phyloP scores from a whole-genome alignment of 768 basidiomycete species.

The Rubroboletus pulcherrimus region DNA sequence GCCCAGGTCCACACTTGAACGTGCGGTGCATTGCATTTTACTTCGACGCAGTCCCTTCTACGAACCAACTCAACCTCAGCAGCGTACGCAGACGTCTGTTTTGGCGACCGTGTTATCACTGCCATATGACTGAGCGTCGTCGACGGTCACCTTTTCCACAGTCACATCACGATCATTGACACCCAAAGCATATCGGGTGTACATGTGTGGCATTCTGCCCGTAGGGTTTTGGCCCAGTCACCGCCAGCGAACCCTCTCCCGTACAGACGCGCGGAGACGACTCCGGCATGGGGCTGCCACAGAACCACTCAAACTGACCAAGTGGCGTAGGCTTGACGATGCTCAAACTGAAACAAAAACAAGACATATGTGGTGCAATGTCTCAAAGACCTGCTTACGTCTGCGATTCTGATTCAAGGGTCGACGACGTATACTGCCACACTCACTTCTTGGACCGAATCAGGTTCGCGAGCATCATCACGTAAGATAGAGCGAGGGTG shows the following conservation, averaged over 20 bases:
- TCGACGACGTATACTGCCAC: background rate
- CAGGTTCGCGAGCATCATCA: background rate
- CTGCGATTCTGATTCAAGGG: too few species aligned
- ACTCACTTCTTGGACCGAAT: background rate
- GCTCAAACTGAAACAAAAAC: background rate
- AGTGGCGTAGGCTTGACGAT: background rate
- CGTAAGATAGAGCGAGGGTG: slow-evolving; percentile 1
- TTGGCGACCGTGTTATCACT: background rate
- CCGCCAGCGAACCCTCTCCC: too few species aligned
- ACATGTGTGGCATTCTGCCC: background rate
- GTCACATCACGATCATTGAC: too few species aligned
- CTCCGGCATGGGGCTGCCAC: background rate
- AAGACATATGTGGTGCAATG: background rate
- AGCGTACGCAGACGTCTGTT: background rate
- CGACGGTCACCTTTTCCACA: too few species aligned
- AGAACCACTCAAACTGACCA: background rate
- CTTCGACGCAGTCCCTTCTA: background rate
- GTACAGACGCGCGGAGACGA: background rate
- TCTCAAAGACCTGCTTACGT: background rate
- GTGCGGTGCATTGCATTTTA: background rate
- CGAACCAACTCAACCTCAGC: background rate
- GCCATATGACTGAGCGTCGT: background rate
- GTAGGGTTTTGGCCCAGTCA: background rate
- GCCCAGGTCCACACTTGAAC: background rate
- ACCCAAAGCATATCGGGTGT: background rate